Evolutionary conservation across 2,329 filamentous ascomycete species (phyloP).

Genomic region (Trichoderma endophyticum): DNA sequence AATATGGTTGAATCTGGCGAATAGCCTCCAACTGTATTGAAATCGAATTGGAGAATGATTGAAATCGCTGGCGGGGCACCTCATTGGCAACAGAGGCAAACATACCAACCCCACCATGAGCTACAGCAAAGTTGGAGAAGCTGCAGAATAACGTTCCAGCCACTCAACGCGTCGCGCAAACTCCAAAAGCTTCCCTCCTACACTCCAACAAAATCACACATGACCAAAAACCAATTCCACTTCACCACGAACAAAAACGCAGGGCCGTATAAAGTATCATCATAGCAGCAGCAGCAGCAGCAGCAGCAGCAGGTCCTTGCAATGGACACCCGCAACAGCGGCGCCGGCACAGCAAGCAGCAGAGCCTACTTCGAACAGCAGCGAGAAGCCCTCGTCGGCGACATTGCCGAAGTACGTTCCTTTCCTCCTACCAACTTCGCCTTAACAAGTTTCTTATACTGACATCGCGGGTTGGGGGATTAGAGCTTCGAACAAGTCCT

Average conservation of each 20-base stretch:
- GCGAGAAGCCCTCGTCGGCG: constrained; percentile 65
- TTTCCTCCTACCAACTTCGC: not conserved
- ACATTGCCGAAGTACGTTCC: constrained; percentile 63
- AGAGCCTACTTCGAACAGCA: constrained; percentile 74
- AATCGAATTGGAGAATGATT: not conserved
- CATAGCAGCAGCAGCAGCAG: not conserved
- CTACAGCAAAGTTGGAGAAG: not conserved
- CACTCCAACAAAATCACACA: not conserved
- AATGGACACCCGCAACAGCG: constrained; percentile 35
- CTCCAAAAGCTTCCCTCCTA: not conserved
- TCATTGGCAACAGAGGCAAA: not conserved
- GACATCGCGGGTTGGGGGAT: not conserved
- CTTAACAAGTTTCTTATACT: not conserved
- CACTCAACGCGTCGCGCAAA: not conserved
- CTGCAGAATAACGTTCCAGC: not conserved
- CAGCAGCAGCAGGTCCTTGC: constrained; percentile 23
- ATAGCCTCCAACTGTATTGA: not conserved
- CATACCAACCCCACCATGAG: not conserved
- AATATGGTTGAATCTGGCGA: not conserved
- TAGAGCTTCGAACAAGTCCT: constrained; percentile 84
- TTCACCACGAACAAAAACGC: not conserved
- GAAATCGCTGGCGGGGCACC: not conserved
- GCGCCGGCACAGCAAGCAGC: constrained; percentile 38
- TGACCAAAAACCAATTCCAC: not conserved
- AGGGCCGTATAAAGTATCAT: no score